Conservation (phyloP, 345 rosid species). For the Pugionium cornutum region DNA sequence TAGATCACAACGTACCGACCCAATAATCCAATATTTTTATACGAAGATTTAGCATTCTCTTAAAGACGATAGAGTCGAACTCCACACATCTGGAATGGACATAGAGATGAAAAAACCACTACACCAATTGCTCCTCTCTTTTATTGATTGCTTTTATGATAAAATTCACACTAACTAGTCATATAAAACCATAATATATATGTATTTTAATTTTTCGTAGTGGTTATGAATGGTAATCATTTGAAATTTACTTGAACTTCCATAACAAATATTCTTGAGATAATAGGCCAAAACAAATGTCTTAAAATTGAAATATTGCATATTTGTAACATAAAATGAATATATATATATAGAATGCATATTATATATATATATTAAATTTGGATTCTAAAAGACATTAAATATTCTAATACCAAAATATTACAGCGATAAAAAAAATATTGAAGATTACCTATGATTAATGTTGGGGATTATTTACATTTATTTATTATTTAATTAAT, state of each 20-base stretch:
- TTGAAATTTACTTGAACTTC: conserved; percentile 19
- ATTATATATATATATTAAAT: no score
- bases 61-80: no score
- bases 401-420: background rate
- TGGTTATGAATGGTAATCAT: conserved; percentile 14
- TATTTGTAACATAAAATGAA: background rate
- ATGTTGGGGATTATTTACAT: no score
- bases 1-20: no score
- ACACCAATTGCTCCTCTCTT: no score
- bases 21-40: no score
- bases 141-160: background rate
- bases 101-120: no score
- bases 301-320: background rate
- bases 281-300: background rate
- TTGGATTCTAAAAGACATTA: background rate
- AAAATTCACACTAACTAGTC: conserved; percentile 7
- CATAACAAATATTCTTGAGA: conserved; percentile 12
- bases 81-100: no score
- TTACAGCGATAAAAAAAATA: background rate
- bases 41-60: no score
- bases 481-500: no score
- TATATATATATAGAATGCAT: background rate
- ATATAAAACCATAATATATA: conserved; percentile 3
- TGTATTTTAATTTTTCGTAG: conserved; percentile 3
- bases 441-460: no score